These are phyloP conservation scores for Emericellopsis atlantica DNA, from an alignment of 2,329 filamentous ascomycete genomes.

Conservation along the genomic window DNA sequence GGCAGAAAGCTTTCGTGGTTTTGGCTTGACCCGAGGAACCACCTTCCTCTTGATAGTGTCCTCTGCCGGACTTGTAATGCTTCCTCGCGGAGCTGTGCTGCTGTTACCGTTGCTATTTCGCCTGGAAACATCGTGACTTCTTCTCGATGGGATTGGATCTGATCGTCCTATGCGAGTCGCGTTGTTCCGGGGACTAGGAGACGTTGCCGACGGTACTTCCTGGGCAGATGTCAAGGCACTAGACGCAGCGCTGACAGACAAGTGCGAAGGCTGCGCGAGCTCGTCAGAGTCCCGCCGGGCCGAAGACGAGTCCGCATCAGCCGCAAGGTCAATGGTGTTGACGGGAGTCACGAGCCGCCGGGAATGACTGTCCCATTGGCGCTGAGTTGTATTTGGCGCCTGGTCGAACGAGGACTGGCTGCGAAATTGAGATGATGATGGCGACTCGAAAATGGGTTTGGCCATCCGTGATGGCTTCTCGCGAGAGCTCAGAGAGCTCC, in stretches of 20 bases:
- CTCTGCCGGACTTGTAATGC: no score
- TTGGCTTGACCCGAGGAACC: no score
- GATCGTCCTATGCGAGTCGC: neutral
- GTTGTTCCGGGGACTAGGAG: no score
- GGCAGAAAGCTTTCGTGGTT: no score
- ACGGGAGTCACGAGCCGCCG: conserved; percentile 32
- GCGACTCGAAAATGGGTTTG: no score
- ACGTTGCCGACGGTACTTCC: conserved; percentile 8
- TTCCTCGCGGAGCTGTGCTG: no score
- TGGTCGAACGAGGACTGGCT: conserved; percentile 13
- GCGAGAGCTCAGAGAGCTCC: conserved; percentile 32
- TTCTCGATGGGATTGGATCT: neutral
- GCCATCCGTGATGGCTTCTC: conserved; percentile 13
- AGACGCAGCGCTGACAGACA: conserved; percentile 43
- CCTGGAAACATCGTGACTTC: neutral
- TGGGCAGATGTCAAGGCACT: conserved; percentile 28
- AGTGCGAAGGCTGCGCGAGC: conserved; percentile 26
- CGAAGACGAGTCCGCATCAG: no score
- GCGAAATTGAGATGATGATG: no score
- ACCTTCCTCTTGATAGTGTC: no score
- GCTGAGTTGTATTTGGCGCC: conserved; percentile 14
- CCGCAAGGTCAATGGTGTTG: neutral
- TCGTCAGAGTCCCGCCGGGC: conserved; percentile 25
- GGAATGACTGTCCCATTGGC: conserved; percentile 43
- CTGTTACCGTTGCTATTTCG: neutral